Evolutionary conservation across 768 basidiomycete species (phyloP).

Genomic region (Lactifluus echinatus): DNA sequence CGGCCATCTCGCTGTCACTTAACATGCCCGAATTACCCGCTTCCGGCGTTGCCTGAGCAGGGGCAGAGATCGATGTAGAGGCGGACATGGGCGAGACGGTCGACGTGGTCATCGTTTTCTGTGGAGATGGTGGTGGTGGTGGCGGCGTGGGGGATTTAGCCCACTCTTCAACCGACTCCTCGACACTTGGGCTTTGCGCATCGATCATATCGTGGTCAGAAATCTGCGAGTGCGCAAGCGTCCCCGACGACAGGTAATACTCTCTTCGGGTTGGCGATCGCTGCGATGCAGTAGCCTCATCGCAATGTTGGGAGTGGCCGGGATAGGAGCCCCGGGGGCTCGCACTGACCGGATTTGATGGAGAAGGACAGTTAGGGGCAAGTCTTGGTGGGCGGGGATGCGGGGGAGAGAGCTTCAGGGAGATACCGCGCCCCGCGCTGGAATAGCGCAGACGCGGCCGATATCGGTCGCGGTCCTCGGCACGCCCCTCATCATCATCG

Average conservation of each 20-base stretch:
- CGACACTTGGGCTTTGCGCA: not conserved
- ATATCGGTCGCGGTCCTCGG: constrained; percentile 7
- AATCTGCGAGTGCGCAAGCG: not conserved
- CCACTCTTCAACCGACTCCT: not conserved
- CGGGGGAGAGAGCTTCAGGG: not conserved
- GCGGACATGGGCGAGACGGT: not conserved
- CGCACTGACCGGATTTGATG: not conserved
- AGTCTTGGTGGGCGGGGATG: not conserved
- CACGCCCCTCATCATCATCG: not conserved
- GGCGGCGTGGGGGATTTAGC: not conserved
- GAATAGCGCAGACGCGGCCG: constrained; percentile 4
- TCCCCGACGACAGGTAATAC: not conserved
- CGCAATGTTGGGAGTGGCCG: not conserved
- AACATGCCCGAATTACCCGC: not conserved
- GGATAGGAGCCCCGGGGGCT: too few relatives aligned
- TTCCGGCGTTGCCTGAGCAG: not conserved
- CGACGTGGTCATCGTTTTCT: not conserved
- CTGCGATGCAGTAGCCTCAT: not conserved
- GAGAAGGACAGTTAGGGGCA: not conserved
- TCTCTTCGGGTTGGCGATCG: not conserved
- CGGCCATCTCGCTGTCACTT: constrained; percentile 8
- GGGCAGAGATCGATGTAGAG: not conserved
- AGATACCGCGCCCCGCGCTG: not conserved
- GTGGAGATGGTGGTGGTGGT: not conserved
- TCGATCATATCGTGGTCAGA: not conserved